phyloP scores from a whole-genome alignment of 495 filamentous ascomycete species.

The Podospora conica region DNA sequence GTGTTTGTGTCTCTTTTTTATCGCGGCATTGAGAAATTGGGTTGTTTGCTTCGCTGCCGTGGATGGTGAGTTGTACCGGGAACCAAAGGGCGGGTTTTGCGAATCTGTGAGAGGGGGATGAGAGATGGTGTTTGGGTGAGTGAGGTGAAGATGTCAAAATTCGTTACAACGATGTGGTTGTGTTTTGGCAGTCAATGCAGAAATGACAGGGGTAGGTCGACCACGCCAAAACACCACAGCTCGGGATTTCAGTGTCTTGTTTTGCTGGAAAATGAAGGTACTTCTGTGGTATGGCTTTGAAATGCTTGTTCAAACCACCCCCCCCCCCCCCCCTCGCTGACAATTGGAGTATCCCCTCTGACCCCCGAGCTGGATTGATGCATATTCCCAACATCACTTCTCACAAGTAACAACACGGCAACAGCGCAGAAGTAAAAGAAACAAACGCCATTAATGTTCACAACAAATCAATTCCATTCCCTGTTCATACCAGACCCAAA shows the following conservation, averaged over 20 bases:
- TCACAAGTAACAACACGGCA: neutral
- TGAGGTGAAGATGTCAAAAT: neutral
- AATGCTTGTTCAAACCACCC: no score
- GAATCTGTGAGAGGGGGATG: neutral
- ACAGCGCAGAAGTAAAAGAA: neutral
- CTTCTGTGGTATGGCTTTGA: neutral
- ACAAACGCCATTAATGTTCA: neutral
- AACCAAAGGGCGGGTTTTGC: neutral
- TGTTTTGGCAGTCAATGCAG: neutral
- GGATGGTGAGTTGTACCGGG: neutral
- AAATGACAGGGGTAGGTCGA: neutral
- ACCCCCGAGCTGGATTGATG: neutral
- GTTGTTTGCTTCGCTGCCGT: neutral
- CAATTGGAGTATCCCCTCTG: neutral
- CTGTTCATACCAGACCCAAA: neutral
- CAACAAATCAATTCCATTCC: neutral
- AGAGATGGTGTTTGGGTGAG: neutral
- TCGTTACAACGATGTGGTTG: constrained; percentile 1
- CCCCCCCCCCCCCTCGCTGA: no score
- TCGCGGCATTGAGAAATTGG: neutral
- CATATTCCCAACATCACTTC: neutral
- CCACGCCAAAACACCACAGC: neutral
- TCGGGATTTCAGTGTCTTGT: neutral
- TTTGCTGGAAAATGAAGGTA: neutral
- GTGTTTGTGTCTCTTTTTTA: neutral